phyloP scores from a whole-genome alignment of 2,329 filamentous ascomycete genomes.

The Cercospora janseana region DNA sequence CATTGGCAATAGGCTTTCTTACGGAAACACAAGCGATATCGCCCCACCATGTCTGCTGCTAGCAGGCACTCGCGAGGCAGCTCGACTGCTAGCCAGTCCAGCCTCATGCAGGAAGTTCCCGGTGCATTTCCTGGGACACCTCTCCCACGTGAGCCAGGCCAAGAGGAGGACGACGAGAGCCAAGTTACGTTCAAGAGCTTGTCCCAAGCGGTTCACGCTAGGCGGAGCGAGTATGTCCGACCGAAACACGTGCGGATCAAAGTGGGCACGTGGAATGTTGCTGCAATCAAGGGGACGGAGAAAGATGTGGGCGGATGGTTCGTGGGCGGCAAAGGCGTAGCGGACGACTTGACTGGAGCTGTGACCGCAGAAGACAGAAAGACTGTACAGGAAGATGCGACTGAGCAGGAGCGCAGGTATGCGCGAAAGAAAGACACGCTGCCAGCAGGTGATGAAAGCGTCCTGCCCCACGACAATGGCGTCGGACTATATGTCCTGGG shows the following conservation, averaged over 20 bases:
- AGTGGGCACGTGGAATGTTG: slow-evolving; percentile 94
- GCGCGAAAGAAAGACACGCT: slow-evolving; percentile 45
- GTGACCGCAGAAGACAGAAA: slow-evolving; percentile 29
- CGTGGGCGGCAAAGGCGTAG: slow-evolving; percentile 69
- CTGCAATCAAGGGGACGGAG: slow-evolving; percentile 77
- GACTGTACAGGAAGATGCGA: slow-evolving; percentile 43
- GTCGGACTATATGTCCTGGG: slow-evolving; percentile 87
- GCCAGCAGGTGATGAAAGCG: slow-evolving; percentile 46
- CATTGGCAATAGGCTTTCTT: not conserved
- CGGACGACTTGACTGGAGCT: slow-evolving; percentile 60
- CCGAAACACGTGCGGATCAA: slow-evolving; percentile 77
- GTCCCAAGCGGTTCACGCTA: slow-evolving; percentile 63
- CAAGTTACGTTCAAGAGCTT: slow-evolving; percentile 39
- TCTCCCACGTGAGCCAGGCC: slow-evolving; percentile 14
- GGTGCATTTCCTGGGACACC: slow-evolving; percentile 47
- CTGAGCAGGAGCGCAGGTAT: slow-evolving; percentile 49
- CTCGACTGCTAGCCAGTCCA: slow-evolving; percentile 28
- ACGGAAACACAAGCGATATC: not conserved
- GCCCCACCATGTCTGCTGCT: slow-evolving; percentile 19
- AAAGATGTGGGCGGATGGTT: slow-evolving; percentile 90
- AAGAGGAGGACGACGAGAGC: slow-evolving; percentile 23
- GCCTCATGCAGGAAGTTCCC: slow-evolving; percentile 47
- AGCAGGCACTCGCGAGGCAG: slow-evolving; percentile 26
- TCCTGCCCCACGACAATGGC: slow-evolving; percentile 59
- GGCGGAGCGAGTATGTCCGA: slow-evolving; percentile 75